Conservation (phyloP, 2,329 filamentous ascomycete species). For the Neonectria magnoliae region DNA sequence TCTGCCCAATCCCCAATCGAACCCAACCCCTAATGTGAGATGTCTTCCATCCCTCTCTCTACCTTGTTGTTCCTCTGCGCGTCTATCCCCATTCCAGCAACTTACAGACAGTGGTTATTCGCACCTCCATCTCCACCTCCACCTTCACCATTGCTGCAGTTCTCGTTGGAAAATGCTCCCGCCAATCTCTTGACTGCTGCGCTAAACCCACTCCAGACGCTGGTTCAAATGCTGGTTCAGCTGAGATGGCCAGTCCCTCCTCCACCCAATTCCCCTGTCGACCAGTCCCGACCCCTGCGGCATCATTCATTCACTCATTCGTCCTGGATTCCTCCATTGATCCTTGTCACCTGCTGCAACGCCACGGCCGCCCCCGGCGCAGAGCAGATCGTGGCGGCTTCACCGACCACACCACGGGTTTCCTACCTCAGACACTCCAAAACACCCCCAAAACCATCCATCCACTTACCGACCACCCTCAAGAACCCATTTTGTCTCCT, state of each 20-base stretch:
- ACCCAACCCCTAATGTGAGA: not conserved
- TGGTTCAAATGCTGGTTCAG: constrained; percentile 41
- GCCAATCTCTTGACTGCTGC: constrained; percentile 21
- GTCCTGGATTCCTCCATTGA: not conserved
- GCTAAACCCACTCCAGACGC: constrained; percentile 26
- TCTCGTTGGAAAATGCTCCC: constrained; percentile 14
- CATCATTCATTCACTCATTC: constrained; percentile 24
- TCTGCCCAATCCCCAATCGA: not conserved
- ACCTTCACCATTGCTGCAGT: not conserved
- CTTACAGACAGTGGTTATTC: not conserved
- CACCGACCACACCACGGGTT: constrained; percentile 4
- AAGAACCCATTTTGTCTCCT: not conserved
- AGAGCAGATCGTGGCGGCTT: constrained; percentile 6
- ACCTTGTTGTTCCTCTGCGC: not conserved
- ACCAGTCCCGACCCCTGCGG: constrained; percentile 31
- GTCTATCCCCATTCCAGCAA: constrained; percentile 29
- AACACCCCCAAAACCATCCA: not conserved
- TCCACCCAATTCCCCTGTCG: constrained; percentile 8
- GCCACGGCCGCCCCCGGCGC: constrained; percentile 2
- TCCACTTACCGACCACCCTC: not conserved
- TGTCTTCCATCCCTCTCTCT: constrained; percentile 1
- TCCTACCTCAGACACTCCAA: not conserved
- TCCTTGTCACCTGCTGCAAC: constrained; percentile 17
- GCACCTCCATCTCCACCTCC: too few species aligned
- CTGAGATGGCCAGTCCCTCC: constrained; percentile 36